phyloP scores from a whole-genome alignment of 2,329 filamentous ascomycete species.

The Orbilia ellipsospora region DNA sequence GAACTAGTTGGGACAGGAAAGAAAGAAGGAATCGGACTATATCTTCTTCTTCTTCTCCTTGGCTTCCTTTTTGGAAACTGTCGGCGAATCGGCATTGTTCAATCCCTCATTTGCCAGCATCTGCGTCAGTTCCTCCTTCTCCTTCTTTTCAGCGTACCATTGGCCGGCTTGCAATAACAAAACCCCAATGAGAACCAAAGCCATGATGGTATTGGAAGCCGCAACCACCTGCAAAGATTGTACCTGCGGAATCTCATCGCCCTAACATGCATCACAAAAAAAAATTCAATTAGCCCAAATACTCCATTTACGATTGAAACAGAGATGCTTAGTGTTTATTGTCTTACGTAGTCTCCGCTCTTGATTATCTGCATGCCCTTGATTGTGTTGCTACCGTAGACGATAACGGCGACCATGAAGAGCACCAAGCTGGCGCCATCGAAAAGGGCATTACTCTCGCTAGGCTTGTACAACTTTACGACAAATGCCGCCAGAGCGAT shows the following conservation, averaged over 20 bases:
- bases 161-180: conserved; percentile 93
- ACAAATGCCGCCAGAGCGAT: conserved; percentile 89
- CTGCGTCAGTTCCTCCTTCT: conserved; percentile 79
- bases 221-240: conserved; percentile 90
- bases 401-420: conserved; percentile 85
- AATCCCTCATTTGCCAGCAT: conserved; percentile 64
- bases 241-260: conserved; percentile 75
- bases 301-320: conserved; percentile 44
- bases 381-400: conserved; percentile 96
- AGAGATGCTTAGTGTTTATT: background rate
- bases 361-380: conserved; percentile 89
- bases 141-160: conserved; percentile 98
- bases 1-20: too few species aligned
- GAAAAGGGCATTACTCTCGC: conserved; percentile 95
- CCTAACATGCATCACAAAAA: conserved; percentile 21
- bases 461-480: conserved; percentile 92
- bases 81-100: conserved; percentile 53
- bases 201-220: conserved; percentile 95
- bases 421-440: conserved; percentile 78
- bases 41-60: conserved; percentile 61
- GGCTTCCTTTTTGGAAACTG: conserved; percentile 65
- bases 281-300: background rate
- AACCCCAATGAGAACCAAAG: conserved; percentile 89
- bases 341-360: conserved; percentile 65
- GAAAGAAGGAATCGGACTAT: background rate